Conservation (phyloP, 331 rosid species). For the Stylosanthes scabra region DNA sequence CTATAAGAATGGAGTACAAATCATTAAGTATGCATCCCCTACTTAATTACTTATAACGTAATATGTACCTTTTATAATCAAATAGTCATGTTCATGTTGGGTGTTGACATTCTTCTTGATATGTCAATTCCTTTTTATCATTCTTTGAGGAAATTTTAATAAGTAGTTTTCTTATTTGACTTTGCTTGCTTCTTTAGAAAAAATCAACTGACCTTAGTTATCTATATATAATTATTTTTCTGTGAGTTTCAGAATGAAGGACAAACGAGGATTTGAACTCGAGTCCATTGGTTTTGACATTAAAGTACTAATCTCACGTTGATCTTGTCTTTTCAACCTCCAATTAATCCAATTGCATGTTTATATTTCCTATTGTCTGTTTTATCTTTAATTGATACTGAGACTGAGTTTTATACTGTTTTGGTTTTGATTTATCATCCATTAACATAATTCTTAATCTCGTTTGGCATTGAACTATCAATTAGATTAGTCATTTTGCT, state of each 20-base stretch:
- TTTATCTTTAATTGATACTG: no score
- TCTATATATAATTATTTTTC: not conserved
- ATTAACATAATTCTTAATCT: no score
- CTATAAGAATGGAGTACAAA: conserved; percentile 17
- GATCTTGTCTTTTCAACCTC: no score
- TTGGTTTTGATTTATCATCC: no score
- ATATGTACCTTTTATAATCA: not conserved
- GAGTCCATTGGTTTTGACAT: no score
- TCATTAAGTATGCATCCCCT: conserved; percentile 24
- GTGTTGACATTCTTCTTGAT: conserved; percentile 8
- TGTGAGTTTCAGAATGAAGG: conserved; percentile 67
- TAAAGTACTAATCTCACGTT: no score
- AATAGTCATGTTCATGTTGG: not conserved
- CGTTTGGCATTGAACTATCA: no score
- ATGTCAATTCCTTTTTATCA: not conserved
- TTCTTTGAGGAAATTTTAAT: conserved; percentile 26
- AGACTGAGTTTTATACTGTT: no score
- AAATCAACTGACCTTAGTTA: no score
- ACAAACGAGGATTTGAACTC: conserved; percentile 86
- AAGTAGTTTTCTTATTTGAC: conserved; percentile 15
- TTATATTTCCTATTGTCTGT: no score
- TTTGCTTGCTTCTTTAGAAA: conserved; percentile 12
- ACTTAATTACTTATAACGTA: conserved; percentile 7
- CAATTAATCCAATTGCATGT: no score
- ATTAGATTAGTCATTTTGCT: no score